Conservation (phyloP, 768 basidiomycete species). For the Lentinula sp. region DNA sequence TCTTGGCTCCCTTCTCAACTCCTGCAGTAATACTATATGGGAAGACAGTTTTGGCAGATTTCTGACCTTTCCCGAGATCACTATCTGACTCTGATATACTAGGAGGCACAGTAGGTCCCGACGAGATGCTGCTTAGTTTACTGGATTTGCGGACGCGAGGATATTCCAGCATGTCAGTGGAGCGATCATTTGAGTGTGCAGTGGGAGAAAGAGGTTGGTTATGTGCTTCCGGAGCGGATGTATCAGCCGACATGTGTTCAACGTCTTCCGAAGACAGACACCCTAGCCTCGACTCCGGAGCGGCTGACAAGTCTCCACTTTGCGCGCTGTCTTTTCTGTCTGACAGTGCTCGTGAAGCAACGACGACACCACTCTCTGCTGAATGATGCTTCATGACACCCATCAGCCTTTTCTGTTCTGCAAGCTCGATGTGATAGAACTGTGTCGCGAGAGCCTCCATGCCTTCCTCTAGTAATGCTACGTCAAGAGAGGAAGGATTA, state of each 20-base stretch:
- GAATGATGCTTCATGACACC: conserved; percentile 91
- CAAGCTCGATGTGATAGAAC: conserved; percentile 88
- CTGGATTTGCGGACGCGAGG: background rate
- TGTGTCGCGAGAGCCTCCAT: conserved; percentile 83
- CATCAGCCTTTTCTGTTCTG: conserved; percentile 84
- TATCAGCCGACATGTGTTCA: background rate
- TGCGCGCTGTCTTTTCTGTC: background rate
- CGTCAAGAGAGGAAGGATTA: conserved; percentile 12
- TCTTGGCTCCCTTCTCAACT: conserved; percentile 91
- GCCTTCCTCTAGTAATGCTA: conserved; percentile 52
- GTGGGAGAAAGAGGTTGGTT: background rate
- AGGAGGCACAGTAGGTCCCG: background rate
- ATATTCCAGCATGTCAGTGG: background rate
- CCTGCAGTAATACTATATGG: conserved; percentile 95
- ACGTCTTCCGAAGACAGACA: background rate
- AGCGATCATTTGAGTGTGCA: background rate
- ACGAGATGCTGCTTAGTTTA: background rate
- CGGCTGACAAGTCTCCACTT: background rate
- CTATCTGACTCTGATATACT: conserved; percentile 5
- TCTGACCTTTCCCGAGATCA: conserved; percentile 11
- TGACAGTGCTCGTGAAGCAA: background rate
- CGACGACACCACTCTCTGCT: conserved; percentile 36
- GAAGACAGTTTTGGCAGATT: conserved; percentile 29
- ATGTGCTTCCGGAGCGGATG: background rate
- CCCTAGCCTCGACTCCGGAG: background rate